phyloP scores from a whole-genome alignment of 2,329 filamentous ascomycete species.

The Penicillium sp. region DNA sequence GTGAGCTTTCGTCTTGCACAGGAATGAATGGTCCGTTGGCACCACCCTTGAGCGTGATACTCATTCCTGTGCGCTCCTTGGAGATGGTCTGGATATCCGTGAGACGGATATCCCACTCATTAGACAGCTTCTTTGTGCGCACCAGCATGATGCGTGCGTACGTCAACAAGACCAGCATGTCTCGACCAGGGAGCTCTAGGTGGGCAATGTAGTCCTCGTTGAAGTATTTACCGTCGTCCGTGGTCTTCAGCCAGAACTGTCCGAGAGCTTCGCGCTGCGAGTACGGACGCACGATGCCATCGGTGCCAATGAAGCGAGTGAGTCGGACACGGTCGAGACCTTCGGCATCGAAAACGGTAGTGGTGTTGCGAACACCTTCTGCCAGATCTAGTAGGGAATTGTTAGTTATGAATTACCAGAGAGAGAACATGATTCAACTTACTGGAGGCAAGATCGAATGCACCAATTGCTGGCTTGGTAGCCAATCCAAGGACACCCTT shows the following conservation, averaged over 20 bases:
- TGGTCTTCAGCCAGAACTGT: conserved; percentile 98
- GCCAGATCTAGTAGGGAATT: conserved; percentile 62
- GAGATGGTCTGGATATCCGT: conserved; percentile 96
- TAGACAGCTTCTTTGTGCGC: conserved; percentile 77
- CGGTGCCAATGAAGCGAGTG: conserved; percentile 84
- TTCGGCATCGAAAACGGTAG: conserved; percentile 93
- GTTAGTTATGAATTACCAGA: not conserved
- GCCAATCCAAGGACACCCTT: conserved; percentile 93
- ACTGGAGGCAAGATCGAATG: conserved; percentile 92
- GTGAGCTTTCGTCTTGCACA: conserved; percentile 77
- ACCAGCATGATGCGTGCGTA: conserved; percentile 87
- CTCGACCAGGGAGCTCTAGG: conserved; percentile 83
- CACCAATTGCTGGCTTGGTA: conserved; percentile 94
- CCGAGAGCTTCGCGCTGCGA: conserved; percentile 91
- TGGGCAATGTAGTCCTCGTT: conserved; percentile 97
- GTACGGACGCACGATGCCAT: conserved; percentile 93
- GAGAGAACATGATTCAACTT: not conserved
- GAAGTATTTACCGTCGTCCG: conserved; percentile 97
- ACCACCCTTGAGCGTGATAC: conserved; percentile 81
- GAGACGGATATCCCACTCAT: conserved; percentile 93
- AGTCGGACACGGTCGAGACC: conserved; percentile 94
- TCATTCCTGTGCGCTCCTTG: conserved; percentile 93
- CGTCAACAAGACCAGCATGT: conserved; percentile 86
- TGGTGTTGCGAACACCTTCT: conserved; percentile 97
- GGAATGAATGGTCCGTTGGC: conserved; percentile 94